phyloP scores from a whole-genome alignment of 768 basidiomycete species.

The Kwoniella sp. region DNA sequence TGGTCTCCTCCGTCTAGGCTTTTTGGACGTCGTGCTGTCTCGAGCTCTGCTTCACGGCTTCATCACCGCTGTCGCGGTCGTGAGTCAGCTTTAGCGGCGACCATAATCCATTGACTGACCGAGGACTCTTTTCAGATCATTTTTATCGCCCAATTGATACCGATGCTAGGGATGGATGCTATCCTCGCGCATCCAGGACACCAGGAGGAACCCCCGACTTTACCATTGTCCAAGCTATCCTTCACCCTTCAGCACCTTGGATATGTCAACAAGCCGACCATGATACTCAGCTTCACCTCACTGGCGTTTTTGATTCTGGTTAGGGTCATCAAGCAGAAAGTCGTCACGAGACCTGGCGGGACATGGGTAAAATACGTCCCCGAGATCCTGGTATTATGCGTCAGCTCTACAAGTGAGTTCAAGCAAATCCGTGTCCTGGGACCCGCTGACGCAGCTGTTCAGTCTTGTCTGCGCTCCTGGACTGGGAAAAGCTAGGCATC shows the following conservation, averaged over 20 bases:
- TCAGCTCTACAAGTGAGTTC: slow-evolving; percentile 69
- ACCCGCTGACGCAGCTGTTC: not conserved
- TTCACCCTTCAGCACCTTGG: slow-evolving; percentile 63
- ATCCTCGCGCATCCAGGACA: slow-evolving; percentile 32
- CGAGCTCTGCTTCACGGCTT: slow-evolving; percentile 83
- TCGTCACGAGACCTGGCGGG: slow-evolving; percentile 56
- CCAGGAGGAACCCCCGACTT: slow-evolving; percentile 54
- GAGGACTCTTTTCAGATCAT: slow-evolving; percentile 79
- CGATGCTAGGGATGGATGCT: slow-evolving; percentile 73
- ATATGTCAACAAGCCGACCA: slow-evolving; percentile 60
- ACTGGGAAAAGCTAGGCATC: slow-evolving; percentile 75
- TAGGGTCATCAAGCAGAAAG: slow-evolving; percentile 51
- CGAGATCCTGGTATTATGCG: slow-evolving; percentile 83
- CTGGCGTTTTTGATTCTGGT: slow-evolving; percentile 64
- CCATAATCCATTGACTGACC: not conserved
- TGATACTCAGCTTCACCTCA: slow-evolving; percentile 68
- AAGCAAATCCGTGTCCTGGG: too few species aligned
- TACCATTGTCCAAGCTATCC: slow-evolving; percentile 67
- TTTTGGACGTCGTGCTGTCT: slow-evolving; percentile 88
- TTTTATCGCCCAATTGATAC: slow-evolving; percentile 65
- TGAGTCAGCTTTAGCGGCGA: slow-evolving; percentile 9
- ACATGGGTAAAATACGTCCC: slow-evolving; percentile 74
- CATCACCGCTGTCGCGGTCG: slow-evolving; percentile 63
- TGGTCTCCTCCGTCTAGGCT: slow-evolving; percentile 82
- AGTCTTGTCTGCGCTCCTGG: slow-evolving; percentile 67